These are phyloP conservation scores for Knoxia roxburghii DNA, from an alignment of 257 asterid species.

Conservation along the genomic window DNA sequence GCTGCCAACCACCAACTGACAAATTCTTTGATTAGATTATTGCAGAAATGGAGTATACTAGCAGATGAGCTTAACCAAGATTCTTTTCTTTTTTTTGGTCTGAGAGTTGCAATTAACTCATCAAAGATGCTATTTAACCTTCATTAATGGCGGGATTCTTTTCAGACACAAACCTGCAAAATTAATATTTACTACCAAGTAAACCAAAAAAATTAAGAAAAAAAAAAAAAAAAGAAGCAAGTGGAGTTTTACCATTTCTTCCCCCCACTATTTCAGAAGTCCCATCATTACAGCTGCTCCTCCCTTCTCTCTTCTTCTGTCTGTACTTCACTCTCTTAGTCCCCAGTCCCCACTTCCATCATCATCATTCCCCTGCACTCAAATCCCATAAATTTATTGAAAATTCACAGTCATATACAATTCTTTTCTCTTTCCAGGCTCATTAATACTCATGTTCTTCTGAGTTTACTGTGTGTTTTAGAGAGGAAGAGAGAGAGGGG, in stretches of 20 bases:
- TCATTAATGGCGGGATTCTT: neutral
- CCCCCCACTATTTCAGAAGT: conserved; percentile 29
- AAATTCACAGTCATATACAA: conserved; percentile 1
- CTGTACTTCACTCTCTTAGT: conserved; percentile 3
- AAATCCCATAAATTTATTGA: conserved; percentile 7
- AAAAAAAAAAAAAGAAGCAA: neutral
- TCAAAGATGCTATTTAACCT: neutral
- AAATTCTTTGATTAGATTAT: neutral
- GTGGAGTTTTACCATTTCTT: conserved; percentile 30
- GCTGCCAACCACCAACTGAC: neutral
- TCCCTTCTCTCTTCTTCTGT: conserved; percentile 1
- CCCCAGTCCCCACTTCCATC: conserved; percentile 18
- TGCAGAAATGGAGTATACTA: neutral
- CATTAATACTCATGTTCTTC: conserved; percentile 16
- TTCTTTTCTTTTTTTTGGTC: too few species aligned
- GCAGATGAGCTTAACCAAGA: too few species aligned
- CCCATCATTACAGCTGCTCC: conserved; percentile 54
- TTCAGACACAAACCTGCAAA: neutral
- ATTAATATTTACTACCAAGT: too few species aligned
- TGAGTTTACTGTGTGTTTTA: neutral
- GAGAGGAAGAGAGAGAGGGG: neutral
- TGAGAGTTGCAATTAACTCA: too few species aligned
- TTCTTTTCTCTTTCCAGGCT: conserved; percentile 12
- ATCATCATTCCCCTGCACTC: neutral
- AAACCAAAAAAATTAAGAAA: too few species aligned